phyloP scores from a whole-genome alignment of 768 basidiomycete species.

The Russula ochroleuca region DNA sequence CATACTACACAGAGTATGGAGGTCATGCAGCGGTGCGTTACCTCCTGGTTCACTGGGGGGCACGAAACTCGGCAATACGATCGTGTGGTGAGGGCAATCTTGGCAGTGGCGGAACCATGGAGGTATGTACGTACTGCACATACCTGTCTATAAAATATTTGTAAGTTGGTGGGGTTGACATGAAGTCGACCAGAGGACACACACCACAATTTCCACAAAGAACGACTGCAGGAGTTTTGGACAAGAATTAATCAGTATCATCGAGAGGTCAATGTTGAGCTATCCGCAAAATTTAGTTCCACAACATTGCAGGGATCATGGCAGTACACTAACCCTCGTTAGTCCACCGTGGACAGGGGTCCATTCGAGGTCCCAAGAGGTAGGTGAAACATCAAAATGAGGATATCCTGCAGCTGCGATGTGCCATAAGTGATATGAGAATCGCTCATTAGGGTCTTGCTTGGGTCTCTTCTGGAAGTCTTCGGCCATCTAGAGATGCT shows the following conservation, averaged over 20 bases:
- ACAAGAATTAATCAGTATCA: not conserved
- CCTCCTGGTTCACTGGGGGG: not conserved
- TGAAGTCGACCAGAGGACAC: not conserved
- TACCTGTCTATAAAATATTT: not conserved
- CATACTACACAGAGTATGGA: not conserved
- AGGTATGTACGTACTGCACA: too few species aligned
- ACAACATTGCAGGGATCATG: too few species aligned
- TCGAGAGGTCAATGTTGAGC: not conserved
- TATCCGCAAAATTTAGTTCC: not conserved
- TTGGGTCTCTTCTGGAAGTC: not conserved
- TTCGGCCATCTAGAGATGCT: not conserved
- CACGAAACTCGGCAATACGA: too few species aligned
- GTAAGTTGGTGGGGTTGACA: not conserved
- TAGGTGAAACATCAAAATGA: too few species aligned
- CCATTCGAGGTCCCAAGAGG: not conserved
- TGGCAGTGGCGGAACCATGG: too few species aligned
- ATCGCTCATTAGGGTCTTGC: not conserved
- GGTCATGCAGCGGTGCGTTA: not conserved
- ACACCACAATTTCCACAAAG: not conserved
- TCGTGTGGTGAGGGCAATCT: too few species aligned
- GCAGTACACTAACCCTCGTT: not conserved
- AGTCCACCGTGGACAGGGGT: not conserved
- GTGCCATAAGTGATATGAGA: slow-evolving; percentile 6
- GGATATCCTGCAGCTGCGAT: not conserved
- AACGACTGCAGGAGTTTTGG: not conserved